phyloP scores from a whole-genome alignment of 495 filamentous ascomycete species.

The Xylona heveae region DNA sequence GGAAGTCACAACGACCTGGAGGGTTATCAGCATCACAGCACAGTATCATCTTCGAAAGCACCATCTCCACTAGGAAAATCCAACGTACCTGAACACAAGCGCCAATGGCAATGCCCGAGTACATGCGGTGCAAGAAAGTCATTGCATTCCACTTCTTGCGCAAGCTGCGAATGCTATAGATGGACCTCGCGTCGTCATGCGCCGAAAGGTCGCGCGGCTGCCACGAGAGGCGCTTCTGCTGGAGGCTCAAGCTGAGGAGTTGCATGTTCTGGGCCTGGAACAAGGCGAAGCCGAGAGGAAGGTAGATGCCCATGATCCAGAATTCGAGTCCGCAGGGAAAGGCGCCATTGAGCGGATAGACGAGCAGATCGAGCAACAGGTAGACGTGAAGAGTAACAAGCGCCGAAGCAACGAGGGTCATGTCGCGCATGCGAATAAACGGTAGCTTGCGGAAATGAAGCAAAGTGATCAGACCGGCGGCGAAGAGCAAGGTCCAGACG shows the following conservation, averaged over 20 bases:
- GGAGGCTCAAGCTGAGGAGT: conserved; percentile 38
- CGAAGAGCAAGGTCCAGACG: conserved; percentile 33
- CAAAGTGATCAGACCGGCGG: conserved; percentile 29
- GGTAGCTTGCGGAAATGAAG: conserved; percentile 30
- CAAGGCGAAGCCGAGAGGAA: conserved; percentile 47
- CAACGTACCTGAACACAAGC: conserved; percentile 27
- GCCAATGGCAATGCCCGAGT: conserved; percentile 25
- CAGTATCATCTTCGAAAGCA: background rate
- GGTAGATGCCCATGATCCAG: conserved; percentile 55
- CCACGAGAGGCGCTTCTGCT: conserved; percentile 21
- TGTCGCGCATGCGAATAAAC: conserved; percentile 39
- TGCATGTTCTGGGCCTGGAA: conserved; percentile 50
- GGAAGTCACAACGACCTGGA: conserved; percentile 32
- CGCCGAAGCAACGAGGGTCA: conserved; percentile 34
- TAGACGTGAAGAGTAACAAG: conserved; percentile 44
- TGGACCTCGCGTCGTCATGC: too few relatives aligned
- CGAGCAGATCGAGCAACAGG: conserved; percentile 33
- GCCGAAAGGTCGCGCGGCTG: conserved; percentile 6
- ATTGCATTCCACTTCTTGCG: conserved; percentile 15
- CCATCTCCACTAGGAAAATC: background rate
- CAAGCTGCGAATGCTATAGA: conserved; percentile 11
- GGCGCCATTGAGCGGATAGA: conserved; percentile 33
- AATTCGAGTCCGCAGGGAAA: conserved; percentile 37
- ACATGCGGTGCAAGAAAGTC: conserved; percentile 23
- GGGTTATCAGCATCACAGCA: conserved; percentile 5